Evolutionary conservation across 345 rosid genomes (phyloP).

Genomic region (Carallia brachiata): DNA sequence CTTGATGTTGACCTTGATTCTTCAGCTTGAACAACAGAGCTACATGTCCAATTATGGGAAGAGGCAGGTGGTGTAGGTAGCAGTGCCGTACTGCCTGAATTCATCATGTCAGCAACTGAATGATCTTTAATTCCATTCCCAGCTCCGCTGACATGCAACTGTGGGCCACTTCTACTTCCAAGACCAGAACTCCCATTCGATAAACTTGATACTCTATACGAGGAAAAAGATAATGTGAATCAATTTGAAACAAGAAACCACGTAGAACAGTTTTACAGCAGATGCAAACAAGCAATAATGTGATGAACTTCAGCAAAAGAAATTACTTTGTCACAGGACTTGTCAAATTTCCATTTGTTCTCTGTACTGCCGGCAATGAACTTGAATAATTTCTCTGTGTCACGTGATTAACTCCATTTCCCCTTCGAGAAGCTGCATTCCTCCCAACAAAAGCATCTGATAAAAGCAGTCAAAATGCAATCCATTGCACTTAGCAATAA

Average conservation of each 20-base stretch:
- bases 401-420: conserved; percentile 41
- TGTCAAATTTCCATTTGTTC: conserved; percentile 33
- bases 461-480: conserved; percentile 6
- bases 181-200: conserved; percentile 39
- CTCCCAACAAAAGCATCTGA: conserved; percentile 52
- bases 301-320: conserved; percentile 3
- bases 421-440: conserved; percentile 52
- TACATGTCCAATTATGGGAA: conserved; percentile 14
- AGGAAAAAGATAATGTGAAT: conserved; percentile 2
- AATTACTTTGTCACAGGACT: conserved; percentile 48
- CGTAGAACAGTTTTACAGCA: background rate
- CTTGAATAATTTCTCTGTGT: conserved; percentile 37
- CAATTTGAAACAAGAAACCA: background rate
- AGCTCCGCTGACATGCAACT: conserved; percentile 17
- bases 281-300: background rate
- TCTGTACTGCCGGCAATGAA: conserved; percentile 29
- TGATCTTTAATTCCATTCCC: conserved; percentile 22
- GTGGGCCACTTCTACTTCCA: conserved; percentile 10
- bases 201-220: conserved; percentile 38
- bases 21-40: conserved; percentile 33
- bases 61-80: conserved; percentile 16
- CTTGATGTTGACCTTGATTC: conserved; percentile 32
- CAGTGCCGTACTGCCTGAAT: background rate
- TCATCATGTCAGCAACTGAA: background rate
- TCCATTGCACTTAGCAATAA: background rate